Percentiles rank a stretch among this genome's conserved stretches.
phyloP scores from a whole-genome alignment of 2,329 filamentous ascomycete species.

The Colletotrichum aenigma region DNA sequence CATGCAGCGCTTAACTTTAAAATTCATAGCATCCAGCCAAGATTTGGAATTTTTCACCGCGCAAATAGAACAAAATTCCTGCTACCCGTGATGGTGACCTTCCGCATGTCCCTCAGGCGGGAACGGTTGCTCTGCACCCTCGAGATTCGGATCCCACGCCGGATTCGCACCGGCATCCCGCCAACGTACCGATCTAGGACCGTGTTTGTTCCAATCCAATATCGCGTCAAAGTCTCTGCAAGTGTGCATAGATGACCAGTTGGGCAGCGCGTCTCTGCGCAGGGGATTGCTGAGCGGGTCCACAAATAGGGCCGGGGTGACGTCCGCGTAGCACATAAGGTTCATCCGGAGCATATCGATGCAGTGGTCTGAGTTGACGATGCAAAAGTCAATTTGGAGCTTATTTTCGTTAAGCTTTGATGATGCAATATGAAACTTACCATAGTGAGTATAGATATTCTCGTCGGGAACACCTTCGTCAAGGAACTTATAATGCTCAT shows the following conservation, averaged over 20 bases:
- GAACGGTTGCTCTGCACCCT: constrained; percentile 6
- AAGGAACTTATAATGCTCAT: constrained; percentile 1
- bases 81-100: neutral
- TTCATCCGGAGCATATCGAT: constrained; percentile 15
- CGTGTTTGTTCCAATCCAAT: constrained; percentile 12
- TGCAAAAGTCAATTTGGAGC: neutral
- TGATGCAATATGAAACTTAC: neutral
- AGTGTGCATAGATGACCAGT: constrained; percentile 15
- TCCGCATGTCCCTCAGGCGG: neutral
- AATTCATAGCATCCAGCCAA: too few species aligned
- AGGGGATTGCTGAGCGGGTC: constrained; percentile 2
- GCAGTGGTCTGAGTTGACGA: neutral
- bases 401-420: neutral
- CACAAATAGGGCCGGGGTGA: constrained; percentile 11
- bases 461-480: constrained; percentile 10
- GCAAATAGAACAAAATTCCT: too few species aligned
- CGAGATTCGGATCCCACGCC: neutral
- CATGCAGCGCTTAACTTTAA: too few species aligned
- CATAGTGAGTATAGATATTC: constrained; percentile 3
- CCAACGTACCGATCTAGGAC: constrained; percentile 10
- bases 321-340: constrained; percentile 4
- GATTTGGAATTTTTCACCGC: too few species aligned
- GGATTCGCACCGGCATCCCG: constrained; percentile 12
- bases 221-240: constrained; percentile 16
- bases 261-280: constrained; percentile 1